Base-by-base conservation (phyloP, 768 basidiomycete species). In the Lanmaoa pseudosensibilis region DNA sequence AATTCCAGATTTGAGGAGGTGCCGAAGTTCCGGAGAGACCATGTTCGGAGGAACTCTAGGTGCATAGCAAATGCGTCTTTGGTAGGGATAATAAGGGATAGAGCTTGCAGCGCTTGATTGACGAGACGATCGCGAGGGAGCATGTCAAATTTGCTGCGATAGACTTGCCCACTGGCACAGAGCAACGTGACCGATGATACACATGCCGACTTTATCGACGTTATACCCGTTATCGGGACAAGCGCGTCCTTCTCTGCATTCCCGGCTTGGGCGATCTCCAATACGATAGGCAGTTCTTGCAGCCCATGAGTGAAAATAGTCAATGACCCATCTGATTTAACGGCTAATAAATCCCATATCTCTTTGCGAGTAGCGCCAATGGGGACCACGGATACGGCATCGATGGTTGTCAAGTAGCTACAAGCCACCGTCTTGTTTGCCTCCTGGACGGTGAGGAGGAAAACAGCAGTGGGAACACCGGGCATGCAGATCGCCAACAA, bases 311-410 rank as follows among this genome's bases (percentile, higher is more conserved):
- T 90, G 38, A 88, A 70, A 4, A 94, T 65, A 0, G 74, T 69
- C 11, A 92, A 69, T 10, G 69, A 69, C 32, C 84, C 79, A 46
- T 82, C 76, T 3, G 84, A 79, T 46, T 80, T 83, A 46, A 92
- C 70, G 16, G 88, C 71, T 5, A 96, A 71, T 11, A 94, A 74
- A 69, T 97, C 94, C 67, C 78, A 78, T 15, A 92, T 77, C 15
- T 77, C 73, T 8, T 73, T 72, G 19, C 94, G 83, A 4, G 87
- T 88, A 2, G 84, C 81, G 19, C 80, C 75, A 38, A 94, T 71
- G 4, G 90, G 74, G 1, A 80, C 75, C 0, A 82, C 79, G 2
- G 86, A 82, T 1, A 82, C 63, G 1, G 82, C 88, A 9, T 74
- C 68, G 12, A 77, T 57, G 65, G 73, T 38, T 68, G 74, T 64